phyloP scores from a whole-genome alignment of 495 filamentous ascomycete genomes.

The Neurospora discreta region DNA sequence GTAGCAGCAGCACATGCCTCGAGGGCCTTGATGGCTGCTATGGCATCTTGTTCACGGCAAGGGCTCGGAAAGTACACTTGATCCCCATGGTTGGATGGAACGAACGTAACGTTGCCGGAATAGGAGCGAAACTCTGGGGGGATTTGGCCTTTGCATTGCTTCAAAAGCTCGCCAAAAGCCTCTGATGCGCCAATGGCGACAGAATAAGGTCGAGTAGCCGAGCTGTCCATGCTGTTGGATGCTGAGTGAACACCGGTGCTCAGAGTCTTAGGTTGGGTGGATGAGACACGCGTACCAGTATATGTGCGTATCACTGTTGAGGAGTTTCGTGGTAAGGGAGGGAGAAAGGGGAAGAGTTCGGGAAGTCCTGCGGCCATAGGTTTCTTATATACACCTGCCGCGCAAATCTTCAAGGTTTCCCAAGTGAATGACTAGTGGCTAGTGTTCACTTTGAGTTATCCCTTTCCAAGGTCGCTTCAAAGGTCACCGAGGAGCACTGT shows the following conservation, averaged over 20 bases:
- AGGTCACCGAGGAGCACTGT: not conserved
- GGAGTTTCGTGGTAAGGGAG: not conserved
- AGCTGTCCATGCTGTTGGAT: not conserved
- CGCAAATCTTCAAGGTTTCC: not conserved
- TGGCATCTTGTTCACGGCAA: slow-evolving; percentile 59
- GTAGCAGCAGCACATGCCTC: slow-evolving; percentile 57
- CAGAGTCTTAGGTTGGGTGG: not conserved
- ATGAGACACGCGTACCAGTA: not conserved
- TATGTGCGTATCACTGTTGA: not conserved
- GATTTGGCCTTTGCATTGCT: slow-evolving; percentile 14
- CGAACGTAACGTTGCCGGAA: slow-evolving; percentile 19
- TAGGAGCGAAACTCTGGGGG: slow-evolving; percentile 21
- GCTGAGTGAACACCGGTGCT: not conserved
- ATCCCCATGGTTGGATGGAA: slow-evolving; percentile 20
- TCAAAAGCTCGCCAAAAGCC: slow-evolving; percentile 17
- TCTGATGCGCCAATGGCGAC: slow-evolving; percentile 17
- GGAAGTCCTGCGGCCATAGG: not conserved
- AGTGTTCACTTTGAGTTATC: not conserved
- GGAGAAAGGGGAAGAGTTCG: not conserved
- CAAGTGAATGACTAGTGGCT: not conserved
- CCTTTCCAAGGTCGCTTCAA: not conserved
- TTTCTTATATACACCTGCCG: not conserved
- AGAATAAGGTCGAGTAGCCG: slow-evolving; percentile 7
- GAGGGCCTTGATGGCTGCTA: slow-evolving; percentile 56
- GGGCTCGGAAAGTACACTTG: slow-evolving; percentile 47